Base-by-base conservation (phyloP, 108 stramenopile species). In the Cyclotella baltica region DNA sequence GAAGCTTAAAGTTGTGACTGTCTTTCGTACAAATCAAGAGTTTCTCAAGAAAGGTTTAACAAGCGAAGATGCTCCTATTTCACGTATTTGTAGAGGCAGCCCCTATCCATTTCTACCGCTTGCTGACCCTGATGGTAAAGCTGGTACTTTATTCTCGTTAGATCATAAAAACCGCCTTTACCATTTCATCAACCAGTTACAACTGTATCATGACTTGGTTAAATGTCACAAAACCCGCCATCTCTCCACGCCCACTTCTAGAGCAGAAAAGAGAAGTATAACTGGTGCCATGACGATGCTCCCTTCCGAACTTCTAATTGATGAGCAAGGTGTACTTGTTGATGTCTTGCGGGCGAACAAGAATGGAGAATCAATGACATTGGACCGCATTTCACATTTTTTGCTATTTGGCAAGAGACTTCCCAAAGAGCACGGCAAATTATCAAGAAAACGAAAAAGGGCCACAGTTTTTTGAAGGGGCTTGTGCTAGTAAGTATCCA, bases 121-220 rank as follows among this genome's bases (percentile, higher is more conserved):
- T 11, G 74, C 74, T 13, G 74, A 75, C 33, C 74, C 74, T 5
- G 50, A 67, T 50, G 74, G 74, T 16, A n/a, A 67, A 31, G 74
- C 37, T 11, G 64, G 48, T 19, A 15, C 31, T 50, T 33, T 67
- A 28, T 67, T 67, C 16, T 43, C 50, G 5, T 3, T 75, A 6
- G 66, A 51, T 5, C 47, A 55, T 22, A 67, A 67, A 53, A 59
- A 28, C 29, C 23, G 55, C 8, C 9, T 53, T 22, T 11, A 55
- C 8, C 51, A 47, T 35, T 53, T 28, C 20, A 56, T 50, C 52
- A 28, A 70, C 23, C 27, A 53, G 11, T 30, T 33, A 3, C 5
- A 22, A 10, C 25, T 15, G 5, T 28, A n/a, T 30, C 29, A 15
- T 59, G 29, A 59, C 27, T 10, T 30, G 4, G 29, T 33, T 5